phyloP scores from a whole-genome alignment of 441 rosid species.

The Lepidium campestre region DNA sequence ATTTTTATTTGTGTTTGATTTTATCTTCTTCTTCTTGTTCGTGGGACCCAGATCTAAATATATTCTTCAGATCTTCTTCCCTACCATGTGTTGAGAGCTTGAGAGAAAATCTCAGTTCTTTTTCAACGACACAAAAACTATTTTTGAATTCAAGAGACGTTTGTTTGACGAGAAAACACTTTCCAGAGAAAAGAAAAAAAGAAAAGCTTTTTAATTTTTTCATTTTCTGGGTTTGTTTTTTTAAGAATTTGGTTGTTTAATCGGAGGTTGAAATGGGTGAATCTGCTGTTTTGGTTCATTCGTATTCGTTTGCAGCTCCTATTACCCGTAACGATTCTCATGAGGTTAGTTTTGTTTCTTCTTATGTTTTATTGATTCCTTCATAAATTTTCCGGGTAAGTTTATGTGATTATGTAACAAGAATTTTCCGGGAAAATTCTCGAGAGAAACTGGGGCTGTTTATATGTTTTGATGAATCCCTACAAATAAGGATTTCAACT shows the following conservation, averaged over 20 bases:
- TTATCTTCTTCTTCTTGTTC: conserved; percentile 14
- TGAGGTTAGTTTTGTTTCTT: conserved; percentile 17
- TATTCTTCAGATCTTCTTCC: conserved; percentile 22
- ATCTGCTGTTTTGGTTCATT: conserved; percentile 30
- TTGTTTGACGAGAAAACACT: conserved; percentile 14
- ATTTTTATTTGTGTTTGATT: conserved; percentile 6
- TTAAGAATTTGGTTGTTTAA: background rate
- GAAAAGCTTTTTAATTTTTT: background rate
- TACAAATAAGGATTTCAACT: background rate
- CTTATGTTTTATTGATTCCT: background rate
- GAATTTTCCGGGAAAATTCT: background rate
- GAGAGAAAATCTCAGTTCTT: conserved; percentile 19
- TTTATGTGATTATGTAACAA: background rate
- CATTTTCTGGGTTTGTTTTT: background rate
- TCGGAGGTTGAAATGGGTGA: conserved; percentile 26
- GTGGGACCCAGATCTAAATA: conserved; percentile 30
- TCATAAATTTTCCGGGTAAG: background rate
- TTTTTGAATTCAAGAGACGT: conserved; percentile 25
- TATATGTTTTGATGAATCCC: background rate
- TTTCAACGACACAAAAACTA: conserved; percentile 18
- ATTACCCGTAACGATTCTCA: conserved; percentile 24
- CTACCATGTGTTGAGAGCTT: conserved; percentile 10
- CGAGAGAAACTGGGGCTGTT: background rate
- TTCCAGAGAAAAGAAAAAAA: background rate
- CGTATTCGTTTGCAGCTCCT: conserved; percentile 31